Evolutionary conservation across 2,329 filamentous ascomycete genomes (phyloP).

Genomic region (Penicillium sp.): DNA sequence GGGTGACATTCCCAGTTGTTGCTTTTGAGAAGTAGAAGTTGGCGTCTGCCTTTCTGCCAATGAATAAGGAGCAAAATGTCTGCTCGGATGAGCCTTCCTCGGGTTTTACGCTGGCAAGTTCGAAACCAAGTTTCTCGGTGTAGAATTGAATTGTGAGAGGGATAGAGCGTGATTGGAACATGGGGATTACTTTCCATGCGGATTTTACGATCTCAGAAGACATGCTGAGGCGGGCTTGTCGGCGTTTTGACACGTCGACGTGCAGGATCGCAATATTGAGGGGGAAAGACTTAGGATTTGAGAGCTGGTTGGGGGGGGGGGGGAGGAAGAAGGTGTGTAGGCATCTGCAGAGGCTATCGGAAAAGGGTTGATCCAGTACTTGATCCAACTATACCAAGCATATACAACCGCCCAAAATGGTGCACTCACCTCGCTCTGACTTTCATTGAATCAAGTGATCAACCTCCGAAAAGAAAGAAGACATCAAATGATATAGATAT

Average conservation of each 20-base stretch:
- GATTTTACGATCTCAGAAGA: neutral
- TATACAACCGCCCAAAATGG: too few relatives aligned
- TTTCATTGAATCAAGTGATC: neutral
- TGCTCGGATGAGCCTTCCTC: constrained; percentile 13
- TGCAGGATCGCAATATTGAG: too few relatives aligned
- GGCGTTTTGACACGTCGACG: too few relatives aligned
- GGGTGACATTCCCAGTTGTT: constrained; percentile 9
- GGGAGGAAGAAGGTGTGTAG: too few relatives aligned
- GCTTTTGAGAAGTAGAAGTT: constrained; percentile 11
- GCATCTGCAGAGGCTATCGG: neutral
- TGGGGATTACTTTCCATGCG: constrained; percentile 24
- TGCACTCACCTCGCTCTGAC: too few relatives aligned
- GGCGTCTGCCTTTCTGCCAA: constrained; percentile 7
- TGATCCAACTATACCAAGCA: neutral
- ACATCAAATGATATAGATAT: neutral
- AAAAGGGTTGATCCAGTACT: neutral
- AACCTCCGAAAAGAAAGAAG: too few relatives aligned
- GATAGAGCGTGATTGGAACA: constrained; percentile 19
- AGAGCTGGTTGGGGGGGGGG: too few relatives aligned
- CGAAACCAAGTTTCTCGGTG: constrained; percentile 20
- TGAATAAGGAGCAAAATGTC: constrained; percentile 21
- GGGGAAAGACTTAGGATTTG: too few relatives aligned
- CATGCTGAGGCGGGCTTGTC: too few relatives aligned
- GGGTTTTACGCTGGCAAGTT: constrained; percentile 19
- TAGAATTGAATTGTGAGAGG: constrained; percentile 19